Evolutionary conservation across 495 filamentous ascomycete species (phyloP).

Genomic region (Hyaloscypha variabilis): DNA sequence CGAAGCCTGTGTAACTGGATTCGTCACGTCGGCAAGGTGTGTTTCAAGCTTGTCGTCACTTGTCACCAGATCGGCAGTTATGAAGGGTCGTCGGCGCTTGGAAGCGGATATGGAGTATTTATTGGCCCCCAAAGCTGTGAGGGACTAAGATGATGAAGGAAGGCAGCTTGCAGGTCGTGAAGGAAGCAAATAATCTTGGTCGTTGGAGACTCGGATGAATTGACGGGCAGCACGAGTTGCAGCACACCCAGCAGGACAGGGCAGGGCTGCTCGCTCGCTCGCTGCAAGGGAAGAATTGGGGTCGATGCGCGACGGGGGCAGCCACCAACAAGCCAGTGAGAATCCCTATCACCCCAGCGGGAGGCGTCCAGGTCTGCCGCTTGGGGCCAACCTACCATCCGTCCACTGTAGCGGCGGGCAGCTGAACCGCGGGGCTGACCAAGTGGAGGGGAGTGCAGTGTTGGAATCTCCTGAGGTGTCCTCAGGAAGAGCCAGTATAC

Average conservation of each 20-base stretch:
- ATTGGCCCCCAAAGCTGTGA: slow-evolving; percentile 6
- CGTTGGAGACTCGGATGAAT: background rate
- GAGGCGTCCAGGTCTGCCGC: slow-evolving; percentile 3
- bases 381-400: slow-evolving; percentile 14
- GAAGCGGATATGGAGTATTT: background rate
- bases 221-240: background rate
- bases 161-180: background rate
- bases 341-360: background rate
- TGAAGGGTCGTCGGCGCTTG: slow-evolving; percentile 13
- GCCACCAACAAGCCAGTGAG: slow-evolving; percentile 4
- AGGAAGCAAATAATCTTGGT: background rate
- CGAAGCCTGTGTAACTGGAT: slow-evolving; percentile 1
- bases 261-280: no score
- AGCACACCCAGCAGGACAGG: background rate
- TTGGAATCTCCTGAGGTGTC: background rate
- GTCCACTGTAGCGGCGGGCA: background rate
- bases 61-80: slow-evolving; percentile 15
- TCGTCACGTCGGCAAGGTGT: slow-evolving; percentile 3
- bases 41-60: slow-evolving; percentile 20
- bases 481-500: no score
- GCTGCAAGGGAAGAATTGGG: slow-evolving; percentile 4
- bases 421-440: background rate
- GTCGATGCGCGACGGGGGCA: background rate
- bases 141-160: background rate
- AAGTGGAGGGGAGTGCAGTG: background rate